Conservation (phyloP, 495 filamentous ascomycete species). For the Aspergillus wentii region DNA sequence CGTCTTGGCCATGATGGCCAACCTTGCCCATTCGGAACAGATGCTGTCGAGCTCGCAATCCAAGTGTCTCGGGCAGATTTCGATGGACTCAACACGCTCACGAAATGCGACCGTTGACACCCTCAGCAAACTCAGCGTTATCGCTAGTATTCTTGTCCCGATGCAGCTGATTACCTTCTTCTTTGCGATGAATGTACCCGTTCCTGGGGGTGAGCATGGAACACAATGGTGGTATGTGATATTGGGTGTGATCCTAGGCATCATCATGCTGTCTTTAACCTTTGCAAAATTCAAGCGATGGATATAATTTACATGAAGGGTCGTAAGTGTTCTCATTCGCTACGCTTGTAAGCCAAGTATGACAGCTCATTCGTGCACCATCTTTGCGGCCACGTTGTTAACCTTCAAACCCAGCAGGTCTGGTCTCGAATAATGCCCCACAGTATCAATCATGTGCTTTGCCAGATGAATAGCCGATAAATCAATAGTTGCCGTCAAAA, state of each 20-base stretch:
- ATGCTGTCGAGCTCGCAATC: slow-evolving; percentile 82
- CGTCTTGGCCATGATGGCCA: slow-evolving; percentile 98
- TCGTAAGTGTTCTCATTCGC: no score
- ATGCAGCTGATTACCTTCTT: slow-evolving; percentile 84
- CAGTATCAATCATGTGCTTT: slow-evolving; percentile 22
- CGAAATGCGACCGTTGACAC: slow-evolving; percentile 69
- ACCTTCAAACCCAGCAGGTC: slow-evolving; percentile 18
- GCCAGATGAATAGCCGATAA: slow-evolving; percentile 20
- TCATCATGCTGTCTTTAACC: slow-evolving; percentile 9
- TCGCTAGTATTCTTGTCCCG: slow-evolving; percentile 82
- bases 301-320: no score
- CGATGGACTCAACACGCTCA: slow-evolving; percentile 72
- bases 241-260: slow-evolving; percentile 47
- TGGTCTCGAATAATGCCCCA: slow-evolving; percentile 29
- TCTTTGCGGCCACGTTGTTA: background rate
- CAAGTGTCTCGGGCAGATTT: slow-evolving; percentile 86
- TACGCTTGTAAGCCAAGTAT: no score
- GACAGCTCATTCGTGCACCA: background rate
- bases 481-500: slow-evolving; percentile 30
- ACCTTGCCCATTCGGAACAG: slow-evolving; percentile 87
- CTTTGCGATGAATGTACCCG: slow-evolving; percentile 90
- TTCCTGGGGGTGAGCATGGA: slow-evolving; percentile 57
- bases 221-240: slow-evolving; percentile 71
- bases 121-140: slow-evolving; percentile 78
- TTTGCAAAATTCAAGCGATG: slow-evolving; percentile 7